Conservation (phyloP, 139 green algal genomes). For the Deuterostichococcus epilithicus region DNA sequence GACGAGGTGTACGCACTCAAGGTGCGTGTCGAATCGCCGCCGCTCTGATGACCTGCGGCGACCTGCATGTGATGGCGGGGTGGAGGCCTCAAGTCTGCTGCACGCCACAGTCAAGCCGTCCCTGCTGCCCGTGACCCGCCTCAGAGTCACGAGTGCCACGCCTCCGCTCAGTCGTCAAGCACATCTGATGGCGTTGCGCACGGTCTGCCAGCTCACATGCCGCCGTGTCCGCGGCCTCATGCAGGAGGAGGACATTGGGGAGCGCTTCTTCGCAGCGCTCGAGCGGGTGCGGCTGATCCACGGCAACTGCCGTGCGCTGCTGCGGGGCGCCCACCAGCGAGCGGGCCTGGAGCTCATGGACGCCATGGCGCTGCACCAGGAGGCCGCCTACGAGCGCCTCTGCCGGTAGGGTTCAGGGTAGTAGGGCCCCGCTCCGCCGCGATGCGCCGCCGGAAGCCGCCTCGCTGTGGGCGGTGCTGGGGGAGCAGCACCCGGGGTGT, state of each 20-base stretch:
- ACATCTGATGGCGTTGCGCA: no score
- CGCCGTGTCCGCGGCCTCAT: not conserved
- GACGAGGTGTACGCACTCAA: slow-evolving; percentile 60
- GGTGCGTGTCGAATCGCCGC: slow-evolving; percentile 8
- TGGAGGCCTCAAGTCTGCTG: no score
- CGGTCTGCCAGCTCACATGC: no score
- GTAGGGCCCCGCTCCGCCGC: not conserved
- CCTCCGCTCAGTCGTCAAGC: no score
- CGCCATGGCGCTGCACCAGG: slow-evolving; percentile 88
- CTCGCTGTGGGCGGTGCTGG: no score
- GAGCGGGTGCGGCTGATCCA: slow-evolving; percentile 85
- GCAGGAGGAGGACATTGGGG: slow-evolving; percentile 58
- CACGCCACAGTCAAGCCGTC: no score
- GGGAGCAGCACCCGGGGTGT: no score
- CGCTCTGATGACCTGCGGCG: not conserved
- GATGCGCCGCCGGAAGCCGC: not conserved
- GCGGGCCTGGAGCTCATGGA: slow-evolving; percentile 98
- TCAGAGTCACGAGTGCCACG: no score
- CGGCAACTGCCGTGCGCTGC: slow-evolving; percentile 84
- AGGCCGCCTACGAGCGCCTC: slow-evolving; percentile 90
- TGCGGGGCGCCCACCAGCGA: slow-evolving; percentile 87
- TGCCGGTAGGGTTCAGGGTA: slow-evolving; percentile 71
- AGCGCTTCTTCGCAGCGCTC: slow-evolving; percentile 87
- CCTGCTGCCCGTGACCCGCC: no score
- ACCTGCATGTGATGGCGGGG: no score